These are phyloP conservation scores for Geotrichum ghanense DNA, from an alignment of 805 yeast species.

Conservation along the genomic window DNA sequence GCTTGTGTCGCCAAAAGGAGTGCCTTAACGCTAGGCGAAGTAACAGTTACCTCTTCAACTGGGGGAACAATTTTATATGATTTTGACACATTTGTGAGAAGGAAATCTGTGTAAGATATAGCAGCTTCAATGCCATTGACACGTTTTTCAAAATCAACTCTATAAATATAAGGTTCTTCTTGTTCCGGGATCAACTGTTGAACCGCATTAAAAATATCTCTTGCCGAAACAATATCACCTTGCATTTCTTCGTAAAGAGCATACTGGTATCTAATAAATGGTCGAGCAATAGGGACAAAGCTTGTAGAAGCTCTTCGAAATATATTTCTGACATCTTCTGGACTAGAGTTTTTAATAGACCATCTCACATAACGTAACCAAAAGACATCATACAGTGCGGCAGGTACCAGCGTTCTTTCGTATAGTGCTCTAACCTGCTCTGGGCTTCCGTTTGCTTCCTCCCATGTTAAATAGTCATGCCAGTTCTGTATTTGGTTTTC, in stretches of 20 bases:
- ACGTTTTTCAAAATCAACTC: conserved; percentile 19
- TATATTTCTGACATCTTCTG: conserved; percentile 28
- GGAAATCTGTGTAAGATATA: conserved; percentile 3
- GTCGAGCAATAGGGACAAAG: conserved; percentile 23
- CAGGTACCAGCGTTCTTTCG: conserved; percentile 49
- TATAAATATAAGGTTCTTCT: conserved; percentile 16
- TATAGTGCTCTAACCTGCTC: conserved; percentile 37
- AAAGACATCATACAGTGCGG: conserved; percentile 45
- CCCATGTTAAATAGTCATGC: conserved; percentile 52
- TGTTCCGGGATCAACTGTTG: conserved; percentile 12
- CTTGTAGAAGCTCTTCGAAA: conserved; percentile 41
- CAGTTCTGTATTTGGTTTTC: conserved; percentile 41
- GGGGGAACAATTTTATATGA: neutral
- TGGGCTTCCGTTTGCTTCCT: conserved; percentile 25
- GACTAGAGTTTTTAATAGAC: conserved; percentile 24
- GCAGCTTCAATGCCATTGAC: conserved; percentile 3
- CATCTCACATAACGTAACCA: conserved; percentile 66
- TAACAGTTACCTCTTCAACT: neutral
- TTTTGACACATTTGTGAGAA: neutral
- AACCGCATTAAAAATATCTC: conserved; percentile 18
- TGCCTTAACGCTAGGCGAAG: conserved; percentile 3
- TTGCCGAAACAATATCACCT: conserved; percentile 19
- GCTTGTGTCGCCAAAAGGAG: conserved; percentile 8
- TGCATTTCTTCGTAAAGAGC: conserved; percentile 25
- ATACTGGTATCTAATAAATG: conserved; percentile 22